Base-by-base conservation (phyloP, 306 rosid species). In the Gleditsia sinensis region DNA sequence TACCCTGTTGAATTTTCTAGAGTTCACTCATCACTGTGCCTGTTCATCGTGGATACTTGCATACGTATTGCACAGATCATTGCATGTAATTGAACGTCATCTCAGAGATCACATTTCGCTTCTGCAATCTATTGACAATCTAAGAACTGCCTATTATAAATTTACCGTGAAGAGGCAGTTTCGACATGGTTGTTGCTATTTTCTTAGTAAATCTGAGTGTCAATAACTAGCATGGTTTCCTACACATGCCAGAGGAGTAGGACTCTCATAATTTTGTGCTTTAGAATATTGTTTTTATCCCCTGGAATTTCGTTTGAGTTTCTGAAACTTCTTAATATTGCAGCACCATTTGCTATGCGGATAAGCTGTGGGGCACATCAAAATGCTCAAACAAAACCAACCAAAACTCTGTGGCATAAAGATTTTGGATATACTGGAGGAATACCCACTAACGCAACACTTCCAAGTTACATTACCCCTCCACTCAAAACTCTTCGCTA, bases 341-440 rank as follows among this genome's bases (percentile, higher is more conserved):
- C 86, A 94, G 99, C 72, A 16, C 99, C 99, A 49, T 90, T 46
- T 87, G 88, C 87, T 16, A 76, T 92, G 96, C 97, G 93, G 45
- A 84, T 94, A 75, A 94, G 91, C 84, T 94, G 97, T 64, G 99
- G 99, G 43, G 95, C 97, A 65, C 90, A 90, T 17, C 39, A 80
- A 5, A 76, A 92, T 80, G 90, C 89, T 67, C 87, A 75, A 65
- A 92, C 99, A 13, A 36, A 11, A 16, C 96, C 96, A 34, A 90
- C 93, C 25, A 85, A 86, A 62, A 94, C 99, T 25, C 78, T 58
- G 8, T 94, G 99, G 99, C 69, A 12, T 78, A 92, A 92, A 85
- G 99, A 94, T 78, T 94, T 88, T 76, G 93, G 89, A 36, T 94
- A 92, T 79, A 88, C 99, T 56, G 97, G 97, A 80, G 99, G 99